These are phyloP conservation scores for Hypoxylon subgilvum DNA, from an alignment of 495 filamentous ascomycete species.

Conservation along the genomic window DNA sequence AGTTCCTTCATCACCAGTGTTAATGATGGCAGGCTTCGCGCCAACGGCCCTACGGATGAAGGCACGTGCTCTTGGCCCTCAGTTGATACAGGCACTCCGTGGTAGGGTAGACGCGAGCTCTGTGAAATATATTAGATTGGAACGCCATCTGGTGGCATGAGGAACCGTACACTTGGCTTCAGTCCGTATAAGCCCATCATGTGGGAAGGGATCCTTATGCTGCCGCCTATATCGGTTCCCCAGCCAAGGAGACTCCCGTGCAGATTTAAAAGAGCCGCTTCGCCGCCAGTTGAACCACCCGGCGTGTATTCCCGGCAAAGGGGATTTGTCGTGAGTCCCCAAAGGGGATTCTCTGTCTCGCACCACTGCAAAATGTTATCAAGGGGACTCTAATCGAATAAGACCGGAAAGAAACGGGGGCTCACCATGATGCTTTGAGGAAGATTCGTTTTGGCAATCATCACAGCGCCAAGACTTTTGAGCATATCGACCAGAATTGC, in stretches of 20 bases:
- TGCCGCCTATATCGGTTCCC: constrained; percentile 84
- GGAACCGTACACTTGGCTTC: constrained; percentile 62
- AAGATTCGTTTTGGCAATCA: constrained; percentile 84
- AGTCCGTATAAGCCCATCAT: constrained; percentile 84
- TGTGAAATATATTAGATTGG: constrained; percentile 3
- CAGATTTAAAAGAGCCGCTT: constrained; percentile 74
- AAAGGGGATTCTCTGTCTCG: constrained; percentile 80
- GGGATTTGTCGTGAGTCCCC: constrained; percentile 76
- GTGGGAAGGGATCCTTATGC: constrained; percentile 77
- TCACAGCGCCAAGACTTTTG: constrained; percentile 79
- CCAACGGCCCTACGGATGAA: constrained; percentile 82
- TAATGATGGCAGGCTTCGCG: constrained; percentile 74
- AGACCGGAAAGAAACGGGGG: background rate
- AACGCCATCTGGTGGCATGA: constrained; percentile 32
- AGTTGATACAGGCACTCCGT: constrained; percentile 55
- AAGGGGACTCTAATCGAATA: background rate
- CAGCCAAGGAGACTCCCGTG: constrained; percentile 79
- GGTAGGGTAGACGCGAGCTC: constrained; percentile 60
- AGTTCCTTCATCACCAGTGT: constrained; percentile 75
- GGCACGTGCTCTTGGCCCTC: constrained; percentile 79
- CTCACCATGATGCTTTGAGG: constrained; percentile 80
- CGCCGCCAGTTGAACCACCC: constrained; percentile 82
- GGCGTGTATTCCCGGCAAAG: constrained; percentile 76
- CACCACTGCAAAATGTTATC: constrained; percentile 52
- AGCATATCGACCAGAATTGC: constrained; percentile 71